Evolutionary conservation across 1,284 basidiomycete genomes (phyloP), one percentile per base, ranked within the genome.

Genomic region (Microbotryum intermedium): DNA sequence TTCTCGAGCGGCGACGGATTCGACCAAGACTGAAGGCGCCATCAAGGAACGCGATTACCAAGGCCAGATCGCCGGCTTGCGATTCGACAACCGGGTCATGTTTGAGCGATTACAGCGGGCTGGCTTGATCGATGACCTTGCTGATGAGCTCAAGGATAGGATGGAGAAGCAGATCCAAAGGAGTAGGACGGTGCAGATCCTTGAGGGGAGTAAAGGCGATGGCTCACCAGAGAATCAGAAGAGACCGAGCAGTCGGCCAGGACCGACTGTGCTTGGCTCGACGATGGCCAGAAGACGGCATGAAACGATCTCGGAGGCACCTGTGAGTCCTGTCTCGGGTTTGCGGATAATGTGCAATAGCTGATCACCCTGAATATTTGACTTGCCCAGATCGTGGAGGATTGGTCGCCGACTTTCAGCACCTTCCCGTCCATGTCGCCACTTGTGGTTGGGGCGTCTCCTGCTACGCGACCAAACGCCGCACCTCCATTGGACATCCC

Each of bases 21-120:
- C 72, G 3, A 60, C 73, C 2, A 70, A 76, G 53, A 61, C 61
- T 3, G 87, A 92, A 72, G 78, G 97, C 67, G 84, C 84, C 62
- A 82, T 83, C 51, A 89, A 94, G 78, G 88, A 86, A 72, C 76
- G 77, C 39, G 84, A 83, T 13, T 94, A 94, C 72, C 88, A 94
- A 71, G 87, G 91, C 64, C 84, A 86, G 64, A 89, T 97, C 59
- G 80, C 83, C 1, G 88, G 91, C 72, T 83, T 97, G 20, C 91
- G 97, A 73, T 81, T 87, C 8, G 90, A 95, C 78, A 93, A 94
- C 63, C 83, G 90, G 78, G 93, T 97, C 74, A 76, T 97, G 21
- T 97, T 94, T 79, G 82, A 87, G 67, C 93, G 94, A 87, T 79
- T 95, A 51, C 88, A 85, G 72, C 87, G 92, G 70, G 81, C 87